These are phyloP conservation scores for Cornus kousa DNA, from an alignment of 148 eudicot species.

Conservation along the genomic window DNA sequence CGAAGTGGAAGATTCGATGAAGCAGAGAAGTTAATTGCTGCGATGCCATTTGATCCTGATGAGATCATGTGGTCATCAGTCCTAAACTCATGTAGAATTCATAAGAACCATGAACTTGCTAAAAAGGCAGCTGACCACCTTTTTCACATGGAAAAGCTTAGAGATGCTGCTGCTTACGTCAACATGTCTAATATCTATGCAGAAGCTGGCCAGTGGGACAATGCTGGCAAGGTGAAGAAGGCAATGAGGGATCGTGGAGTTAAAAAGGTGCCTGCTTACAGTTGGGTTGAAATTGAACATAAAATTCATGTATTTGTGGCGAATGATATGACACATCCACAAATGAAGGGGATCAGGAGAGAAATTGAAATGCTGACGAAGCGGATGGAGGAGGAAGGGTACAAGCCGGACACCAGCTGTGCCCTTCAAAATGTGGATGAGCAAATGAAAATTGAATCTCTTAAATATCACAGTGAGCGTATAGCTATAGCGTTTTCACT, in stretches of 20 bases:
- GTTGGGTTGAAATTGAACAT: slow-evolving; percentile 68
- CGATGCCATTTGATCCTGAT: slow-evolving; percentile 68
- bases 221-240: slow-evolving; percentile 56
- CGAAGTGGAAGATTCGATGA: slow-evolving; percentile 55
- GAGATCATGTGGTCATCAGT: slow-evolving; percentile 72
- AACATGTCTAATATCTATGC: slow-evolving; percentile 86
- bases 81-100: slow-evolving; percentile 69
- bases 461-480: slow-evolving; percentile 72
- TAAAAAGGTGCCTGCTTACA: slow-evolving; percentile 69
- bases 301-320: slow-evolving; percentile 61
- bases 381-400: slow-evolving; percentile 68
- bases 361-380: slow-evolving; percentile 45
- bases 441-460: slow-evolving; percentile 51
- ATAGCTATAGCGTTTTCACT: slow-evolving; percentile 75
- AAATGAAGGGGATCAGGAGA: slow-evolving; percentile 47
- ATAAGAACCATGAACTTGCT: slow-evolving; percentile 66
- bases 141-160: slow-evolving; percentile 47
- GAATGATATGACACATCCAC: slow-evolving; percentile 58
- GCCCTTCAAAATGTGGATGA: slow-evolving; percentile 65
- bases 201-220: slow-evolving; percentile 68
- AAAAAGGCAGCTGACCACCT: slow-evolving; percentile 56
- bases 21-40: slow-evolving; percentile 54
- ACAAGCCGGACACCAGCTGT: slow-evolving; percentile 64
- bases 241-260: slow-evolving; percentile 67
- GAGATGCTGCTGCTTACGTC: slow-evolving; percentile 60